Percentiles rank a stretch among this genome's conserved stretches.
phyloP scores from a whole-genome alignment of 805 yeast genomes.

The Blastobotrys chiropterorum region DNA sequence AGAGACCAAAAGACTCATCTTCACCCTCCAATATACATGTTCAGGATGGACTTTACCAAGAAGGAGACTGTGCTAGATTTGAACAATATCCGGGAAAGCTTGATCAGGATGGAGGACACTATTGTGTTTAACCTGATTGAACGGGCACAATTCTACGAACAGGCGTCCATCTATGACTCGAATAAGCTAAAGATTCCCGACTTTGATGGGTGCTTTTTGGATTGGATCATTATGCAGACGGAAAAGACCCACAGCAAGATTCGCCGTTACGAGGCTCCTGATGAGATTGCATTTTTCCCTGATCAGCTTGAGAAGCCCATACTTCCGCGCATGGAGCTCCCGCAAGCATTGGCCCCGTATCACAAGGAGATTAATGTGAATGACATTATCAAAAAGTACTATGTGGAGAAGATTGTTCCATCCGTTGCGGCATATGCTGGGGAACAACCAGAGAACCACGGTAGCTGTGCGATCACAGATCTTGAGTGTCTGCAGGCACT shows the following conservation, averaged over 20 bases:
- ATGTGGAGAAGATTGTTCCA: slow-evolving; percentile 72
- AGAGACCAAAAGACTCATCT: background rate
- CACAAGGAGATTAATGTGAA: slow-evolving; percentile 73
- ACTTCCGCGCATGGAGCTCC: slow-evolving; percentile 74
- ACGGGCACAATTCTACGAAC: slow-evolving; percentile 77
- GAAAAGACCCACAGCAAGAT: slow-evolving; percentile 60
- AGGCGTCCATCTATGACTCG: slow-evolving; percentile 66
- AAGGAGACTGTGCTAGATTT: slow-evolving; percentile 79
- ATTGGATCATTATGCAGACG: slow-evolving; percentile 72
- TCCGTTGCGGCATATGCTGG: slow-evolving; percentile 53
- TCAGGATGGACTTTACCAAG: slow-evolving; percentile 70
- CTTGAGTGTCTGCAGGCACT: slow-evolving; percentile 82
- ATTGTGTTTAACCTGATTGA: slow-evolving; percentile 89
- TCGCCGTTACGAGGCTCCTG: slow-evolving; percentile 90
- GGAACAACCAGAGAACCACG: slow-evolving; percentile 80
- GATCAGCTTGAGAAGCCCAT: slow-evolving; percentile 56
- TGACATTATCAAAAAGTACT: slow-evolving; percentile 55
- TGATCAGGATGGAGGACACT: slow-evolving; percentile 94
- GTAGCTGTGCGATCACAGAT: slow-evolving; percentile 80
- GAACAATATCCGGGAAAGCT: slow-evolving; percentile 72
- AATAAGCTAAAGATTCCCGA: slow-evolving; percentile 53
- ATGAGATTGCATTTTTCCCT: slow-evolving; percentile 87
- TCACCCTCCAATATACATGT: background rate
- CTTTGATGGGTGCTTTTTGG: slow-evolving; percentile 76
- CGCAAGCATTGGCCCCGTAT: slow-evolving; percentile 69